Evolutionary conservation across 331 rosid species (phyloP), one percentile per base, ranked within the genome.

Genomic region (Acacia pycnantha): DNA sequence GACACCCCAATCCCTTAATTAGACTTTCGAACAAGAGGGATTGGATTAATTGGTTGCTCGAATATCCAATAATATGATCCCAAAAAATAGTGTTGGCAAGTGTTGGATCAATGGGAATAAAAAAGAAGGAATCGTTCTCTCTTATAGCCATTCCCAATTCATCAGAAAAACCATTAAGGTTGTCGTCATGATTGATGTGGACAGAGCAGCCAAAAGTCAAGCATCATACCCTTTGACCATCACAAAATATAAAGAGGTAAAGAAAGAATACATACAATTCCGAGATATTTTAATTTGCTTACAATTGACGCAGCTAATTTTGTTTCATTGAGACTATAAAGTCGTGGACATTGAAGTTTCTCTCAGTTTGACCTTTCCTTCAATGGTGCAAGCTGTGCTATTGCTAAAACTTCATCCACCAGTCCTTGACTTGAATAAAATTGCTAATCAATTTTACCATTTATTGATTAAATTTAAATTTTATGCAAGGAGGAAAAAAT

Each of bases 61-160:
- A 43, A 43, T 43, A 43, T 43, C 6, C 0, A 43, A 3, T 43
- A 43, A 43, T 43, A 43, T 43, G 46, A 43, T 43, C 2, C 46
- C 0, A 41, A 41, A 41, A 41, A 29, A 29, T 1, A 29, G 35
- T 31, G 35, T 31, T 31, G 35, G 35, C 35, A 1, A 2, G 2
- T 0, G 0, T 31, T 31, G 35, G 4, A 4, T 35, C 37, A 35
- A 35, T 35, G 6, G 2, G 0, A 35, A 33, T 33, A 33, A 33
- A 33, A 33, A 33, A 35, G 7, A 35, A 5, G 7, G 7, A 35
- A 35, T 5, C 6, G 1, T 50, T 50, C 1, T 16, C 19, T 82
- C 97, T 80, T 3, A 79, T 19, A 79, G 85, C 87, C 43, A 82
- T 91, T 81, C 77, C 88, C n/a, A 50, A 21, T 62, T 24, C 76